Conservation (phyloP, 2,329 filamentous ascomycete species). For the Metarhizium album region DNA sequence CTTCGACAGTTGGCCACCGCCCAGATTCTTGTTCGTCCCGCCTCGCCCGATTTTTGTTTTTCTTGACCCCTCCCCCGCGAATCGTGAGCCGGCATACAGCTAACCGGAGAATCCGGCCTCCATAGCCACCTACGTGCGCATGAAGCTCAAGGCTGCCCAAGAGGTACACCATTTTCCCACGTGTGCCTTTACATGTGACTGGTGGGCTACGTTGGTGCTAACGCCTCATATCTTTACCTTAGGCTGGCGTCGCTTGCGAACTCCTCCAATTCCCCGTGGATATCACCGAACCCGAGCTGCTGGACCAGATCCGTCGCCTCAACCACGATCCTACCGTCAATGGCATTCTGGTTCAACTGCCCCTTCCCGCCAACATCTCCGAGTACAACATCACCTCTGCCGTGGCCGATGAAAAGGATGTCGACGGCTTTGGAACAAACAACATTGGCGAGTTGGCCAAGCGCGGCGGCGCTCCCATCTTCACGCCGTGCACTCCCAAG, state of each 20-base stretch:
- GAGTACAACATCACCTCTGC: constrained; percentile 86
- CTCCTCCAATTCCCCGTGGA: constrained; percentile 73
- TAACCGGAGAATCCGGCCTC: constrained; percentile 16
- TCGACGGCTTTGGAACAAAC: constrained; percentile 86
- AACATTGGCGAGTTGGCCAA: constrained; percentile 98
- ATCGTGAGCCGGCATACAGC: not conserved
- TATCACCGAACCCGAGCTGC: constrained; percentile 73
- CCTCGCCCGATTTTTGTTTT: constrained; percentile 3
- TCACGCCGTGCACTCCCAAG: constrained; percentile 92
- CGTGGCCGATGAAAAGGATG: constrained; percentile 89
- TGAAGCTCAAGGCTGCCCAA: constrained; percentile 95
- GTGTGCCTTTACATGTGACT: not conserved
- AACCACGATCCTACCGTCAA: constrained; percentile 84
- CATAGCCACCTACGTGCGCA: constrained; percentile 91
- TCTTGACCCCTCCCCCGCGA: constrained; percentile 7
- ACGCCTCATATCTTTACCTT: constrained; percentile 6
- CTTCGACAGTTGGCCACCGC: constrained; percentile 66
- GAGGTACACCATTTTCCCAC: constrained; percentile 47
- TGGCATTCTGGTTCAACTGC: constrained; percentile 88
- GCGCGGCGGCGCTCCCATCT: constrained; percentile 78
- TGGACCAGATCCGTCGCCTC: constrained; percentile 68
- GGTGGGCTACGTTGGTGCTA: not conserved
- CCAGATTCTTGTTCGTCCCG: constrained; percentile 66
- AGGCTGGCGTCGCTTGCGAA: constrained; percentile 86
- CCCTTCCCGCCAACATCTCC: constrained; percentile 78